Conservation (phyloP, 805 yeast species). For the Cyberlindnera petersonii region DNA sequence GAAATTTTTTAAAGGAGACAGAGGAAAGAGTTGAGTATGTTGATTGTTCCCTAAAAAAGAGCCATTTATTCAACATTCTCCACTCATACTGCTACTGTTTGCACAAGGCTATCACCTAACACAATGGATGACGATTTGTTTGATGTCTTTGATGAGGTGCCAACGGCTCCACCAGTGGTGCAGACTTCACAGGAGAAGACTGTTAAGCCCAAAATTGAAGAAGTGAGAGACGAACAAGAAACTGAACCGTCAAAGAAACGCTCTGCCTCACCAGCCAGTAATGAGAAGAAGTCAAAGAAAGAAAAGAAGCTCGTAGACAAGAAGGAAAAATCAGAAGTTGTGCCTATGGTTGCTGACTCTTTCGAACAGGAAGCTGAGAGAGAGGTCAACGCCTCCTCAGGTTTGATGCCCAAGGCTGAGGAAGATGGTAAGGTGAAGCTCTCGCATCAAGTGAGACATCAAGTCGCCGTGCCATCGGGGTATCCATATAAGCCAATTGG, state of each 20-base stretch:
- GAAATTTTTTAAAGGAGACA: constrained; percentile 10
- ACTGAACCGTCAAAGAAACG: constrained; percentile 25
- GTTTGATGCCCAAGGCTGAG: constrained; percentile 47
- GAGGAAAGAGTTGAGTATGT: too few species aligned
- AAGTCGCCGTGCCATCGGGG: constrained; percentile 92
- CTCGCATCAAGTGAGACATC: constrained; percentile 94
- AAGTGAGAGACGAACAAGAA: constrained; percentile 18
- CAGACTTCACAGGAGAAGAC: constrained; percentile 7
- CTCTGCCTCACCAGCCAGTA: constrained; percentile 21
- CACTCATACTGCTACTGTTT: too few species aligned
- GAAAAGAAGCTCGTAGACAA: constrained; percentile 32
- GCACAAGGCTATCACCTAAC: too few species aligned
- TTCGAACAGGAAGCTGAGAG: constrained; percentile 86
- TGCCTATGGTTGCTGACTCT: constrained; percentile 80
- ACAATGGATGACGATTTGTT: constrained; percentile 49
- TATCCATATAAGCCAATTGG: constrained; percentile 86
- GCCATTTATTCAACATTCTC: too few species aligned
- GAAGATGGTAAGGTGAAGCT: constrained; percentile 57
- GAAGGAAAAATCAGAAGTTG: constrained; percentile 43
- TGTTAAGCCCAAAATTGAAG: constrained; percentile 10
- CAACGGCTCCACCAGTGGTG: constrained; percentile 30
- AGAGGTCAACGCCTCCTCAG: constrained; percentile 80
- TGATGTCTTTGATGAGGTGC: constrained; percentile 59
- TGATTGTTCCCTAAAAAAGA: too few species aligned
- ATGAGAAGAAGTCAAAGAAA: constrained; percentile 24